A percentile compares a stretch with the other conserved stretches of the same genome.
phyloP scores from a whole-genome alignment of 2,329 filamentous ascomycete species.

The Metarhizium humberi region DNA sequence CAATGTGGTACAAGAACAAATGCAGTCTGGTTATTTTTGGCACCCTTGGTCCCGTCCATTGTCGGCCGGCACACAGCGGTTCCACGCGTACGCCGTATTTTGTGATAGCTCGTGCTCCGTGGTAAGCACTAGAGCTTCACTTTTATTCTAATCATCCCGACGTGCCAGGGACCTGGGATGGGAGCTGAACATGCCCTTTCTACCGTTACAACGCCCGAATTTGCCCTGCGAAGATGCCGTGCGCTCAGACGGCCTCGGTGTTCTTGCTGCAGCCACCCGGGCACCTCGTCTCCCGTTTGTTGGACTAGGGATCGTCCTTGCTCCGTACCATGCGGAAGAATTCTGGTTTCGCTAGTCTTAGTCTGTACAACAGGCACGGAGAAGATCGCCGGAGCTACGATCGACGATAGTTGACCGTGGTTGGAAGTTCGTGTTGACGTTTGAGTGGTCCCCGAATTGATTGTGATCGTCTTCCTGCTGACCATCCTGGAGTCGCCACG shows the following conservation, averaged over 20 bases:
- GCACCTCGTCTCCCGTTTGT: neutral
- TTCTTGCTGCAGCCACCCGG: neutral
- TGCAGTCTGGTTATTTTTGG: neutral
- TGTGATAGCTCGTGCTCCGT: neutral
- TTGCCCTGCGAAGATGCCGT: neutral
- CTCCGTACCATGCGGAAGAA: neutral
- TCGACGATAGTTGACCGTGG: neutral
- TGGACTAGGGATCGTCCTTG: neutral
- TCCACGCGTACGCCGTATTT: neutral
- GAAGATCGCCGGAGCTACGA: neutral
- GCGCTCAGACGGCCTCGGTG: neutral
- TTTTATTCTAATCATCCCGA: neutral
- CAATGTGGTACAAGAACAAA: too few relatives aligned
- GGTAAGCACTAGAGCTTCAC: neutral
- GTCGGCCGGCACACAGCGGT: neutral
- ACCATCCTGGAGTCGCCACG: neutral
- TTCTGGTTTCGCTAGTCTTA: neutral
- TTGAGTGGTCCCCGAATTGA: neutral
- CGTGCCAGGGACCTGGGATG: neutral
- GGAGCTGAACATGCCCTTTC: neutral
- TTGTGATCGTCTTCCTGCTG: neutral
- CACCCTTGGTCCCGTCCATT: neutral
- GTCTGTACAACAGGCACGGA: neutral
- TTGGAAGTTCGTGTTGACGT: neutral
- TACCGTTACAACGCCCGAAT: neutral